These are phyloP conservation scores for Biscogniauxia marginata DNA, from an alignment of 2,329 filamentous ascomycete genomes.

Conservation along the genomic window DNA sequence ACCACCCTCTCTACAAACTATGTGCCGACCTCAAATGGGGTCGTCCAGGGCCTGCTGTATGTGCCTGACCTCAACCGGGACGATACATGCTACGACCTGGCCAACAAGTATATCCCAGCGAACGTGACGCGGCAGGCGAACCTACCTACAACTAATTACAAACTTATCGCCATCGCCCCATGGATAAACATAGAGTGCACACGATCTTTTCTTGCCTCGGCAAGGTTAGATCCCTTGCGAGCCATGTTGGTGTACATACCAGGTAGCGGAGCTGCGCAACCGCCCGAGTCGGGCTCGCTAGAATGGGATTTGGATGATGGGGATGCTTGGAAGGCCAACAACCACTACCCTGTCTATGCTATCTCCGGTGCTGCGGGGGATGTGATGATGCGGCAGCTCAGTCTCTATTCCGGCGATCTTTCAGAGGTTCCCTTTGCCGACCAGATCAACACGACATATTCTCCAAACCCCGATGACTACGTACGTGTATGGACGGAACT, in stretches of 20 bases:
- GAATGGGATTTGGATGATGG: slow-evolving; percentile 71
- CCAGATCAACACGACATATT: slow-evolving; percentile 54
- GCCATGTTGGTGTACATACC: slow-evolving; percentile 65
- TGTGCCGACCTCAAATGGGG: slow-evolving; percentile 55
- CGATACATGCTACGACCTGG: slow-evolving; percentile 62
- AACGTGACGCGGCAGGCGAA: slow-evolving; percentile 74
- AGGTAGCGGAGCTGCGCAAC: slow-evolving; percentile 54
- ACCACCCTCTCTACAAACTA: slow-evolving; percentile 74
- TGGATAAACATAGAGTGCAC: slow-evolving; percentile 79
- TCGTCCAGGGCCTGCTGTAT: slow-evolving; percentile 78
- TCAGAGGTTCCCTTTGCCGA: slow-evolving; percentile 57
- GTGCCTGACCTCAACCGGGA: slow-evolving; percentile 66
- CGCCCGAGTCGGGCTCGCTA: slow-evolving; percentile 62
- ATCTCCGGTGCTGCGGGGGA: slow-evolving; percentile 66
- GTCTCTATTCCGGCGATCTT: slow-evolving; percentile 75
- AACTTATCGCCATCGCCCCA: slow-evolving; percentile 78
- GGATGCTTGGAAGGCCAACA: slow-evolving; percentile 68
- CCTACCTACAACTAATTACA: slow-evolving; percentile 67
- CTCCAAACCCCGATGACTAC: slow-evolving; percentile 56
- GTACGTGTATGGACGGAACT: slow-evolving; percentile 60
- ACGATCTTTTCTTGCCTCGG: slow-evolving; percentile 64
- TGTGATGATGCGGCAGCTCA: slow-evolving; percentile 68
- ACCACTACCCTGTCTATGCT: slow-evolving; percentile 79
- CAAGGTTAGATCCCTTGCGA: slow-evolving; percentile 57
- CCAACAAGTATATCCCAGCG: slow-evolving; percentile 64